Percentiles rank a stretch among this genome's conserved stretches.
These are phyloP conservation scores for Pleurotus tuoliensis DNA, from an alignment of 768 basidiomycete genomes.

Conservation along the genomic window DNA sequence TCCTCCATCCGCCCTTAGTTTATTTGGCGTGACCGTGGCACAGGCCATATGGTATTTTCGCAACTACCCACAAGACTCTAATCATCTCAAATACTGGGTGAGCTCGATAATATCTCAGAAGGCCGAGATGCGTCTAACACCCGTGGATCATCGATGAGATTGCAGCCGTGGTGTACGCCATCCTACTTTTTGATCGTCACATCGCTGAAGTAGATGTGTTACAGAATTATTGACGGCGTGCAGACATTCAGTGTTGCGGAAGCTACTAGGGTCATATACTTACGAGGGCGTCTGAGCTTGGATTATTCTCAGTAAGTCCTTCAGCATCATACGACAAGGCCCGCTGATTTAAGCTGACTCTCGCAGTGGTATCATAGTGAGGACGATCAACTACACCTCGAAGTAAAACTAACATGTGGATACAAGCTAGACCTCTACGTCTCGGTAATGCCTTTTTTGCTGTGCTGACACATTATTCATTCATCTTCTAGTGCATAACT, in stretches of 20 bases:
- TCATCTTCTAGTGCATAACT: background rate
- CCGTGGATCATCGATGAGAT: no score
- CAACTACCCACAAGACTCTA: background rate
- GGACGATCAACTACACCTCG: no score
- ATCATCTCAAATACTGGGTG: background rate
- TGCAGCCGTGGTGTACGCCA: no score
- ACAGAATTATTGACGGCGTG: background rate
- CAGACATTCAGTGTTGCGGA: background rate
- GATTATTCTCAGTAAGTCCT: background rate
- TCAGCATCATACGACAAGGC: background rate
- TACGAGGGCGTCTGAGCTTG: background rate
- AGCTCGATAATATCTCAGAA: background rate
- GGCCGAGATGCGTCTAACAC: no score
- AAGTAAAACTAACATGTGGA: no score
- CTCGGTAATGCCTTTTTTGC: background rate
- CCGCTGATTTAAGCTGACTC: no score
- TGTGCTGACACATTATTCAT: no score
- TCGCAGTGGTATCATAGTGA: no score
- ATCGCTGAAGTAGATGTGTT: no score
- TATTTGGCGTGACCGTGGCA: background rate
- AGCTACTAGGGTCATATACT: background rate
- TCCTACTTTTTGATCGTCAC: no score
- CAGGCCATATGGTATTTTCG: slow-evolving; percentile 1
- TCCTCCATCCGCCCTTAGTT: background rate
- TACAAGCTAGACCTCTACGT: slow-evolving; percentile 2